These are phyloP conservation scores for Protostelium mycophagum DNA, from an alignment of 78 protist genomes.

Conservation along the genomic window DNA sequence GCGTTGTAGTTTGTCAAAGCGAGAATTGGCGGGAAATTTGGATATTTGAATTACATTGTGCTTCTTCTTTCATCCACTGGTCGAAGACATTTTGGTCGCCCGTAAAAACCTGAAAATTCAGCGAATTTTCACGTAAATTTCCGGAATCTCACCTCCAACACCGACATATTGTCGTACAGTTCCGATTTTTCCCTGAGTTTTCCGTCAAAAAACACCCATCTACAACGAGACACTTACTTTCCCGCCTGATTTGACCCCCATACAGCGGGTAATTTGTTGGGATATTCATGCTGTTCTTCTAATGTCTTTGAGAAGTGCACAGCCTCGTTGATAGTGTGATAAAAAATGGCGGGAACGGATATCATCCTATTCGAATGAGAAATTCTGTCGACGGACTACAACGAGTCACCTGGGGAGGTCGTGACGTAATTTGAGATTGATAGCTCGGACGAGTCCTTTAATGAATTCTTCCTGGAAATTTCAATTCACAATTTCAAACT, in stretches of 20 bases:
- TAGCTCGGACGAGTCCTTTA: background rate
- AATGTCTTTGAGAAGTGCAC: background rate
- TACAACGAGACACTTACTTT: background rate
- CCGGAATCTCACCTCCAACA: background rate
- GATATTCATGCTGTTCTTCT: background rate
- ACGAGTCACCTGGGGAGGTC: background rate
- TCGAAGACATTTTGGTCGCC: background rate
- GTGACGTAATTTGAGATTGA: background rate
- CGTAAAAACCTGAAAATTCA: background rate
- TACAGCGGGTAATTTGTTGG: background rate
- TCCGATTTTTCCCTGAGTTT: too few relatives aligned
- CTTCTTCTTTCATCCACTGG: background rate
- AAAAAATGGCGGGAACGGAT: background rate
- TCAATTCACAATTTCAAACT: background rate
- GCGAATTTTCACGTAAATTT: too few relatives aligned
- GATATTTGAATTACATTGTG: background rate
- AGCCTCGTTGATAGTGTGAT: background rate
- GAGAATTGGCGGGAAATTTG: too few relatives aligned
- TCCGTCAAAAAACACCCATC: too few relatives aligned
- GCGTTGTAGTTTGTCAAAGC: too few relatives aligned
- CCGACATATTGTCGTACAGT: background rate
- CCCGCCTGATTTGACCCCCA: background rate
- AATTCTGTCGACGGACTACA: background rate
- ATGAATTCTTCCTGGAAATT: background rate
- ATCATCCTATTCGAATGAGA: background rate